phyloP scores from a whole-genome alignment of 2,329 filamentous ascomycete genomes.

The Diaporthe sp. region DNA sequence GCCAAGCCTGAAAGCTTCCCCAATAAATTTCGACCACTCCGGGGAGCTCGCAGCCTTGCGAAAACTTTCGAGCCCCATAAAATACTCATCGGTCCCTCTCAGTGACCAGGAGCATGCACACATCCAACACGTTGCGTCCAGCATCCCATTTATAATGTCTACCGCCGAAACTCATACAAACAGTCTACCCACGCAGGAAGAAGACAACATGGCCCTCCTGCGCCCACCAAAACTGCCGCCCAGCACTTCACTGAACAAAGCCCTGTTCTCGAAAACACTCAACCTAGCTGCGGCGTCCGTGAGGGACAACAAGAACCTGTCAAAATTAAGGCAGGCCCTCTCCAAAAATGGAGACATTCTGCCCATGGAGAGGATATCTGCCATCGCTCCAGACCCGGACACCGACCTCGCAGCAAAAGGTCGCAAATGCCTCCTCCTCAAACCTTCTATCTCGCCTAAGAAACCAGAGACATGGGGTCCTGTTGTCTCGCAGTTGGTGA shows the following conservation, averaged over 20 bases:
- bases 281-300: slow-evolving; percentile 84
- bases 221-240: slow-evolving; percentile 84
- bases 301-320: slow-evolving; percentile 81
- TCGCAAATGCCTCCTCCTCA: slow-evolving; percentile 73
- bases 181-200: slow-evolving; percentile 5
- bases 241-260: slow-evolving; percentile 84
- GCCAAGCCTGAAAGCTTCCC: slow-evolving; percentile 33
- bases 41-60: slow-evolving; percentile 36
- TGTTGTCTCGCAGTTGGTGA: slow-evolving; percentile 76
- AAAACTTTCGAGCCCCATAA: slow-evolving; percentile 37
- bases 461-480: slow-evolving; percentile 83
- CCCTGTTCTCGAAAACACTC: slow-evolving; percentile 84
- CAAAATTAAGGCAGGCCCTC: slow-evolving; percentile 77
- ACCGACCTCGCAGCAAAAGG: slow-evolving; percentile 65
- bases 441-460: slow-evolving; percentile 67
- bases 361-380: slow-evolving; percentile 71
- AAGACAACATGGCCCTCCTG: slow-evolving; percentile 69
- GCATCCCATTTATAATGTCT: slow-evolving; percentile 27
- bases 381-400: slow-evolving; percentile 75
- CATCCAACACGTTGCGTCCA: background rate
- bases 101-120: slow-evolving; percentile 15
- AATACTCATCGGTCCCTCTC: background rate
- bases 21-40: slow-evolving; percentile 7
- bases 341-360: slow-evolving; percentile 77
- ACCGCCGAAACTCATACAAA: background rate